phyloP scores from a whole-genome alignment of 768 basidiomycete genomes.

The Leccinum fibrillosum region DNA sequence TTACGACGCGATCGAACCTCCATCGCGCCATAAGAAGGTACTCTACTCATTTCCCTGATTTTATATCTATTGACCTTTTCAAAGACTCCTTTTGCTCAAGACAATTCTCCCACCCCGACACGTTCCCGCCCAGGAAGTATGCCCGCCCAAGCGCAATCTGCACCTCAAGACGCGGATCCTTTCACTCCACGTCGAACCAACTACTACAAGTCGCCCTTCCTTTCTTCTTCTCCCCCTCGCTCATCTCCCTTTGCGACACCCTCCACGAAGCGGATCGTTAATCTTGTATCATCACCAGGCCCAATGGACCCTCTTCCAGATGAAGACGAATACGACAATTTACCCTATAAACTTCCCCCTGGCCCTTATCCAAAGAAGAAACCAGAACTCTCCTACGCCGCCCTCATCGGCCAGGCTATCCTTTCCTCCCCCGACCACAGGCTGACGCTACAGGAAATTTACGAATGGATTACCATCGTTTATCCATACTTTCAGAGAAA shows the following conservation, averaged over 20 bases:
- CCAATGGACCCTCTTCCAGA: constrained; percentile 65
- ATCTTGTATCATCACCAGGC: constrained; percentile 82
- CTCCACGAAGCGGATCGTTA: constrained; percentile 49
- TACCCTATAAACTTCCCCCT: constrained; percentile 77
- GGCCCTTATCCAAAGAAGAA: constrained; percentile 80
- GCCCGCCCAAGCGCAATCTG: constrained; percentile 26
- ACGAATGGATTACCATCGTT: constrained; percentile 91
- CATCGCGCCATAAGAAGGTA: constrained; percentile 32
- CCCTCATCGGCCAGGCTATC: constrained; percentile 93
- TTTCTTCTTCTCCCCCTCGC: constrained; percentile 57
- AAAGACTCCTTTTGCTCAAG: constrained; percentile 30
- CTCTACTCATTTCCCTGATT: neutral
- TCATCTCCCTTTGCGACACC: constrained; percentile 67
- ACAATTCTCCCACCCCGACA: constrained; percentile 46
- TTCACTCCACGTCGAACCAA: constrained; percentile 49
- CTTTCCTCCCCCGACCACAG: constrained; percentile 79
- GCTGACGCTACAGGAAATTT: constrained; percentile 92
- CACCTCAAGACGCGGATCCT: constrained; percentile 37
- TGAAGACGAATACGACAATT: constrained; percentile 61
- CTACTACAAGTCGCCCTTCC: constrained; percentile 48
- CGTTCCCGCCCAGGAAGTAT: constrained; percentile 32
- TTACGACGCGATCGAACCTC: constrained; percentile 31
- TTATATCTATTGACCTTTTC: constrained; percentile 1
- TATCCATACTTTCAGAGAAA: constrained; percentile 92
- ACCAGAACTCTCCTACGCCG: constrained; percentile 90